Conservation (phyloP, 805 yeast species). For the Kazachstania psychrophila region DNA sequence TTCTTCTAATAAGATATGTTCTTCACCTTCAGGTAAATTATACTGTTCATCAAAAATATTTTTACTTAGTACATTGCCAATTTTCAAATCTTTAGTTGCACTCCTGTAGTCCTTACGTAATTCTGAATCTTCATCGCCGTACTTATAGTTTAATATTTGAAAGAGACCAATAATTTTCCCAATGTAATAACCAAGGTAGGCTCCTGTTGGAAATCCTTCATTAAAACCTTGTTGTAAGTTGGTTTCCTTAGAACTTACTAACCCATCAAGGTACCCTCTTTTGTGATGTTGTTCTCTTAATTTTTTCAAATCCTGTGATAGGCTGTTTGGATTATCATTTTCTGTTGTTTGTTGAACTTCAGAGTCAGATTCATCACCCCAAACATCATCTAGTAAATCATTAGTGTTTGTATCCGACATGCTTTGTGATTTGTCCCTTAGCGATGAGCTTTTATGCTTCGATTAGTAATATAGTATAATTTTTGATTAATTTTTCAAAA, state of each 20-base stretch:
- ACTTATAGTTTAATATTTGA: slow-evolving; percentile 26
- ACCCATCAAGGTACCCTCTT: slow-evolving; percentile 79
- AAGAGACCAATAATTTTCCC: slow-evolving; percentile 56
- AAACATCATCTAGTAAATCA: slow-evolving; percentile 9
- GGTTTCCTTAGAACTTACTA: slow-evolving; percentile 55
- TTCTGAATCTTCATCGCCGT: slow-evolving; percentile 13
- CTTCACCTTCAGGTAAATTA: slow-evolving; percentile 23
- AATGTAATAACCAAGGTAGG: slow-evolving; percentile 51
- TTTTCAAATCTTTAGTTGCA: slow-evolving; percentile 48
- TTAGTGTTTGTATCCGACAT: background rate
- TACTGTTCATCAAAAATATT: slow-evolving; percentile 46
- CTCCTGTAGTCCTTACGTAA: slow-evolving; percentile 21
- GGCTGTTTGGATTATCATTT: background rate
- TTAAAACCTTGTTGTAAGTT: slow-evolving; percentile 77
- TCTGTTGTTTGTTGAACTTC: too few species aligned
- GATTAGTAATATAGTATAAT: too few species aligned
- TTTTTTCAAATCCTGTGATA: slow-evolving; percentile 28
- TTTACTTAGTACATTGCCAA: slow-evolving; percentile 46
- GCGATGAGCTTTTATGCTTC: too few species aligned
- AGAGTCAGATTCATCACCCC: slow-evolving; percentile 9
- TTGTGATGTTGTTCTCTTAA: slow-evolving; percentile 57
- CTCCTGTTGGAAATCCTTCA: slow-evolving; percentile 68
- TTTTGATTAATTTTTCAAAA: too few species aligned
- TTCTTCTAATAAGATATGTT: slow-evolving; percentile 34
- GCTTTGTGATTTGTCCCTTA: background rate